Evolutionary conservation across 331 rosid genomes (phyloP).

Genomic region (Malus hybrid): DNA sequence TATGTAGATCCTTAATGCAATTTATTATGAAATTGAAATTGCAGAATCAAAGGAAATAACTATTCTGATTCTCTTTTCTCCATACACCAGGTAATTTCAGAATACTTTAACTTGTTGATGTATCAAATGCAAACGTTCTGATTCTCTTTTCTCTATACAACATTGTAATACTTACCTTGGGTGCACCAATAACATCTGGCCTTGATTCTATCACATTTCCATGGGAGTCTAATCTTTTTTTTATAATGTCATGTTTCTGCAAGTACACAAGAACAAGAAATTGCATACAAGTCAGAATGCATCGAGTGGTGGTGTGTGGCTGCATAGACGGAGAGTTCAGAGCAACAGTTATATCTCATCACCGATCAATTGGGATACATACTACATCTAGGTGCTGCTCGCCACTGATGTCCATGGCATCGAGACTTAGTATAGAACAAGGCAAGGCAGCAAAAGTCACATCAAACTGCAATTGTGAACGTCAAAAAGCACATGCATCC

Average conservation of each 20-base stretch:
- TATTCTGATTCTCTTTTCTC: background rate
- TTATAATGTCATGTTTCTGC: constrained; percentile 84
- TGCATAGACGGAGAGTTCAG: background rate
- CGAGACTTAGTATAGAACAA: constrained; percentile 87
- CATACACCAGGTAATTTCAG: background rate
- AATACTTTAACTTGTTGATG: background rate
- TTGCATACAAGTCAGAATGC: background rate
- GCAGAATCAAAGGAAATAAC: background rate
- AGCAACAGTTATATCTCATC: background rate
- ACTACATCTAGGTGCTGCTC: constrained; percentile 85
- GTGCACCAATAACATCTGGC: constrained; percentile 84
- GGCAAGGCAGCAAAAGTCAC: constrained; percentile 92
- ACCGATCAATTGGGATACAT: constrained; percentile 17
- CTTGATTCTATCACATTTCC: constrained; percentile 80
- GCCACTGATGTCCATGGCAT: constrained; percentile 99
- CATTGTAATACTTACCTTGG: constrained; percentile 43
- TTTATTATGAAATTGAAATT: background rate
- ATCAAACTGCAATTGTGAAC: constrained; percentile 52
- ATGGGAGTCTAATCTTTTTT: constrained; percentile 69
- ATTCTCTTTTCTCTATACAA: background rate
- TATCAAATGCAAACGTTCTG: background rate
- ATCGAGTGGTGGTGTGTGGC: background rate
- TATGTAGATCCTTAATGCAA: background rate
- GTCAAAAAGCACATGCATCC: background rate
- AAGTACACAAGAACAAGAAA: background rate